Base-by-base conservation (phyloP, 495 filamentous ascomycete genomes). In the Penicillium simplicissimum region DNA sequence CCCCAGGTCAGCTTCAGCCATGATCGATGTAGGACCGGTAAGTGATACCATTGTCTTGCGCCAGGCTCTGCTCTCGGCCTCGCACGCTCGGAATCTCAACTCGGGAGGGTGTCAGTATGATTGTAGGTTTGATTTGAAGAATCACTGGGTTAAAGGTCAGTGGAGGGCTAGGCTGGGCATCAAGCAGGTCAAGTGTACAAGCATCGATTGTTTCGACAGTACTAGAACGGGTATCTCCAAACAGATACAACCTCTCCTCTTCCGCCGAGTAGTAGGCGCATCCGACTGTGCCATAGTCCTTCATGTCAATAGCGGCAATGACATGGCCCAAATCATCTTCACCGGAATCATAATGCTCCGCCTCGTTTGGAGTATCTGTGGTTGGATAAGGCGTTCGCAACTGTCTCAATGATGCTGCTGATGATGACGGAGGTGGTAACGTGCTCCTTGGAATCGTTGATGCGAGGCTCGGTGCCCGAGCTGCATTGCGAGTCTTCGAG, bases 241-340 rank as follows among this genome's bases (percentile, higher is more conserved):
- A 85, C 52, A 97, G 74, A 35, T 88, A 90, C 13, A 98, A 73
- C 51, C 79, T 88, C 69, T 92, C 88, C 35, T 96, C 87, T 43
- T 83, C 74, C 4, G 87, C 87, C 21, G 88, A 79, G 72, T 94
- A 98, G 72, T 95, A 96, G 25, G 90, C 88, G 70, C 93, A 98
- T 6, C 95, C 95, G 14, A 98, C 80, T 0, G 84, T 89, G 0
- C 84, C 88, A 14, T 85, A 77, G 21, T 90, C 86, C 56, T 82
- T 85, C 68, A 92, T 80, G 58, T 97, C 91, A 31, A 97, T 78
- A 1, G 91, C 93, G 84, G 93, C 91, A 59, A 98, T 86, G 35
- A 95, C 78, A 71, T 96, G 92, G 61, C 86, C 84, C 23, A 89
- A 71, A 1, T 79, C 80, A 61, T 96, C 91, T 4, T 76, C 77